Percentiles rank a stretch among this genome's conserved stretches.
Evolutionary conservation across 2,329 filamentous ascomycete genomes (phyloP).

Genomic region (Sclerotinia glacialis): DNA sequence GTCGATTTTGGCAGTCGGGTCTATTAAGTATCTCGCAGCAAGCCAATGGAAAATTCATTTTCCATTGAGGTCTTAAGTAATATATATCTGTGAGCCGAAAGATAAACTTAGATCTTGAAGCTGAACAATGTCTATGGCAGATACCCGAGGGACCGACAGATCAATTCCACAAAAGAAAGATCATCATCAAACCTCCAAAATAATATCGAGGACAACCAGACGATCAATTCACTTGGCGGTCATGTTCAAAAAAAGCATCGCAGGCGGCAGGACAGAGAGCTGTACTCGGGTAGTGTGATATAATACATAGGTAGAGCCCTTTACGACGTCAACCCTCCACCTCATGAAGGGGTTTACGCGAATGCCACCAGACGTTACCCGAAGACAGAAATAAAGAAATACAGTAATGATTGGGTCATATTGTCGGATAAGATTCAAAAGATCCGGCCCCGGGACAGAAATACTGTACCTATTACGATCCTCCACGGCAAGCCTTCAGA

Average conservation of each 20-base stretch:
- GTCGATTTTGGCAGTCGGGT: not conserved
- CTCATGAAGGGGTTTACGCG: slow-evolving; percentile 18
- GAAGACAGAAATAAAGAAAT: not conserved
- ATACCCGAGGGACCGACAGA: not conserved
- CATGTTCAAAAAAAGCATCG: not conserved
- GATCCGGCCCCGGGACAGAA: not conserved
- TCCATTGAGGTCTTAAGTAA: too few relatives aligned
- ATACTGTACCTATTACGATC: slow-evolving; percentile 10
- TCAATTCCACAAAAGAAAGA: not conserved
- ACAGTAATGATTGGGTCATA: not conserved
- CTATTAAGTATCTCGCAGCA: not conserved
- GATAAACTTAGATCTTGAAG: not conserved
- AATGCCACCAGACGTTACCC: slow-evolving; percentile 1
- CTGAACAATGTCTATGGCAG: not conserved
- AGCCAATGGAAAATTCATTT: not conserved
- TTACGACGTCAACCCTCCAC: not conserved
- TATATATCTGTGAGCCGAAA: too few relatives aligned
- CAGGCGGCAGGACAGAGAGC: not conserved
- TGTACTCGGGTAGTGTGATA: not conserved
- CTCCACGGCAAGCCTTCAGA: slow-evolving; percentile 10
- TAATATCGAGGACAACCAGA: slow-evolving; percentile 2
- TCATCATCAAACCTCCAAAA: not conserved
- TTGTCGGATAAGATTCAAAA: not conserved
- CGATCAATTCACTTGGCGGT: not conserved
- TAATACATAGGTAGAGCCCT: not conserved